These are phyloP conservation scores for Microcyclospora pomicola DNA, from an alignment of 2,329 filamentous ascomycete species.

Conservation along the genomic window DNA sequence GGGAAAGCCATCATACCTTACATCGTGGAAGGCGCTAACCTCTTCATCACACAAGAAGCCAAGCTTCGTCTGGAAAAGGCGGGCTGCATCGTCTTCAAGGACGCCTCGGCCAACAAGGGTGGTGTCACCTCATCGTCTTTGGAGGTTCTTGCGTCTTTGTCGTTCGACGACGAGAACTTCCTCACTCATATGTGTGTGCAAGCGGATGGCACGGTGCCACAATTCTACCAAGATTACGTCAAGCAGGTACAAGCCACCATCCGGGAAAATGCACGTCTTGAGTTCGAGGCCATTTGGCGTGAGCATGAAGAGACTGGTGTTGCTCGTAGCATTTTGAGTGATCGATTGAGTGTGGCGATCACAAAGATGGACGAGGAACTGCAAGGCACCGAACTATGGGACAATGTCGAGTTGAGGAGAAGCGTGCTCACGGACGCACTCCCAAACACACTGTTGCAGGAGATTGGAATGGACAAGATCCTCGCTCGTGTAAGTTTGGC, in stretches of 20 bases:
- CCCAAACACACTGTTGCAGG: conserved; percentile 66
- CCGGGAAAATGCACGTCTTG: conserved; percentile 75
- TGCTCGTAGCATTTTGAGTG: conserved; percentile 73
- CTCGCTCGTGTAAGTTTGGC: conserved; percentile 51
- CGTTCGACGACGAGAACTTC: conserved; percentile 84
- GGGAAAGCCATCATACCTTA: conserved; percentile 82
- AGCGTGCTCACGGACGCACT: conserved; percentile 75
- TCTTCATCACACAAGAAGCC: conserved; percentile 97
- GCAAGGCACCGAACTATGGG: conserved; percentile 84
- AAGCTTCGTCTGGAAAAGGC: conserved; percentile 89
- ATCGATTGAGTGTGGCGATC: conserved; percentile 81
- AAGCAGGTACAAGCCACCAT: conserved; percentile 84
- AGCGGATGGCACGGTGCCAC: conserved; percentile 62
- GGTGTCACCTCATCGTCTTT: conserved; percentile 95
- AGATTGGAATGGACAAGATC: conserved; percentile 84
- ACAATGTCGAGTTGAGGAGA: conserved; percentile 61
- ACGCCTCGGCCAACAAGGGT: conserved; percentile 96
- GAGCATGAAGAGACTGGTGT: conserved; percentile 74
- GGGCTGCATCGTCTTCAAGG: conserved; percentile 93
- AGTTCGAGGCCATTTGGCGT: conserved; percentile 97
- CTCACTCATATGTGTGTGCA: conserved; percentile 82
- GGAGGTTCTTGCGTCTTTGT: conserved; percentile 85
- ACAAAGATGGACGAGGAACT: conserved; percentile 95
- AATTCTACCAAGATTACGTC: conserved; percentile 90
- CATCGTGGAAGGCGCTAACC: conserved; percentile 93